Percentiles rank a stretch among this genome's conserved stretches.
These are phyloP conservation scores for Meripilus lineatus DNA, from an alignment of 1,284 basidiomycete species.

Conservation along the genomic window DNA sequence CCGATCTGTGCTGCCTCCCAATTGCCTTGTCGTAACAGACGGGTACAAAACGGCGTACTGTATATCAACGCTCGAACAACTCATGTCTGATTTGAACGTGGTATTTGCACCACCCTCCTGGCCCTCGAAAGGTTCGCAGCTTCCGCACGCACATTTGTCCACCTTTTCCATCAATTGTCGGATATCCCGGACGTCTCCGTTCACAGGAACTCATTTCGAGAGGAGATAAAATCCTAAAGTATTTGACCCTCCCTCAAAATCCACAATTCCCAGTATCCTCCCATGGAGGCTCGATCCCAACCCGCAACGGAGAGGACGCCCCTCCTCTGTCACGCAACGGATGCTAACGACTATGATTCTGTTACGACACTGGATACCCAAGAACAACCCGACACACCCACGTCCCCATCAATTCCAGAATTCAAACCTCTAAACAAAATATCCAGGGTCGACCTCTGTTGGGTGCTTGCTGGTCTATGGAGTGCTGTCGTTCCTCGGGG, in stretches of 20 bases:
- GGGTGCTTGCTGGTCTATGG: slow-evolving; percentile 74
- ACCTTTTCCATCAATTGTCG: neutral
- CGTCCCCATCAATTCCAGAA: slow-evolving; percentile 15
- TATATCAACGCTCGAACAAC: no score
- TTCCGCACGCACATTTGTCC: neutral
- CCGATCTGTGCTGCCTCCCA: no score
- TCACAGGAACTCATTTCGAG: slow-evolving; percentile 7
- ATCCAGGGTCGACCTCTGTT: slow-evolving; percentile 49
- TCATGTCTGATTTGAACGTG: slow-evolving; percentile 5
- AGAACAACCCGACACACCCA: no score
- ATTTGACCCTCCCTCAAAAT: neutral
- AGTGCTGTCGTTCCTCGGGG: slow-evolving; percentile 76
- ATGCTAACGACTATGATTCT: no score
- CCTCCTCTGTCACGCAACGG: no score
- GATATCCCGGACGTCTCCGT: slow-evolving; percentile 2
- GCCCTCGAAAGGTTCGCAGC: slow-evolving; percentile 1
- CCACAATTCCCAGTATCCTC: slow-evolving; percentile 8
- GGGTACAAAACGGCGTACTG: no score
- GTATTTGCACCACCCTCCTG: no score
- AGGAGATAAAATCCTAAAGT: slow-evolving; percentile 5
- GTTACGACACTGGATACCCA: no score
- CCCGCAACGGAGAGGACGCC: slow-evolving; percentile 11
- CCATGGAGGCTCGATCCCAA: no score
- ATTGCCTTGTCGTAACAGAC: no score
- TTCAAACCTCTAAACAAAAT: slow-evolving; percentile 34